phyloP scores from a whole-genome alignment of 2,329 filamentous ascomycete genomes.

The Alternaria atra region DNA sequence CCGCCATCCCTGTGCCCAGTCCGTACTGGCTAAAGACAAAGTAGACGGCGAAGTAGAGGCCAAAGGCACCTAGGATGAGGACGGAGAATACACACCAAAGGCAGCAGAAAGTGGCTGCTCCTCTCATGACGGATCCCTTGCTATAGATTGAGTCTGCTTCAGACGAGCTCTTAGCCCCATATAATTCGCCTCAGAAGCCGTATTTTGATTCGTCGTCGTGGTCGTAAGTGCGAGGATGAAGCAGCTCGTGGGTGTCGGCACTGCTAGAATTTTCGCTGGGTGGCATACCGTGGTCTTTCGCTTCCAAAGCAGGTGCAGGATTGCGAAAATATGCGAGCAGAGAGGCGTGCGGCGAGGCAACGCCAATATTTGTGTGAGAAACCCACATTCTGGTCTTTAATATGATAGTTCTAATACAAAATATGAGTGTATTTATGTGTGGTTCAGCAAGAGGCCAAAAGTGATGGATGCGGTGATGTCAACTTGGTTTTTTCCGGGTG shows the following conservation, averaged over 20 bases:
- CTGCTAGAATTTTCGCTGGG: not conserved
- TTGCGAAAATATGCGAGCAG: slow-evolving; percentile 26
- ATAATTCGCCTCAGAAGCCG: slow-evolving; percentile 22
- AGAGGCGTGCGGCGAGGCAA: slow-evolving; percentile 20
- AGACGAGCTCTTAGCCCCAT: not conserved
- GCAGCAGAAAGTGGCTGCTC: slow-evolving; percentile 5
- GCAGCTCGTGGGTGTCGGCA: not conserved
- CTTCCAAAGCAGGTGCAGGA: not conserved
- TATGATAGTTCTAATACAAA: not conserved
- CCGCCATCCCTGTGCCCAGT: slow-evolving; percentile 14
- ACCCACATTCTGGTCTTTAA: slow-evolving; percentile 9
- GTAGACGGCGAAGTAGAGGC: slow-evolving; percentile 12
- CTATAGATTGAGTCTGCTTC: not conserved
- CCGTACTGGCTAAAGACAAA: slow-evolving; percentile 10
- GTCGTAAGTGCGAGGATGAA: not conserved
- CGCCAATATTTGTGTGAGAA: slow-evolving; percentile 8
- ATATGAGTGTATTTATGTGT: slow-evolving; percentile 12
- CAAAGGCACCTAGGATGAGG: slow-evolving; percentile 4
- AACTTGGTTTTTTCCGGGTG: not conserved
- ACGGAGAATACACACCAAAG: slow-evolving; percentile 11
- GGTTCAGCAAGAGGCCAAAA: slow-evolving; percentile 12
- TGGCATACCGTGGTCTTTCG: not conserved
- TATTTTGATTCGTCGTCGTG: slow-evolving; percentile 20
- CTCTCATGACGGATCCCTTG: not conserved
- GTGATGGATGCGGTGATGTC: not conserved